Evolutionary conservation across 2,329 filamentous ascomycete species (phyloP).

Genomic region (Fonsecaea pedrosoi): DNA sequence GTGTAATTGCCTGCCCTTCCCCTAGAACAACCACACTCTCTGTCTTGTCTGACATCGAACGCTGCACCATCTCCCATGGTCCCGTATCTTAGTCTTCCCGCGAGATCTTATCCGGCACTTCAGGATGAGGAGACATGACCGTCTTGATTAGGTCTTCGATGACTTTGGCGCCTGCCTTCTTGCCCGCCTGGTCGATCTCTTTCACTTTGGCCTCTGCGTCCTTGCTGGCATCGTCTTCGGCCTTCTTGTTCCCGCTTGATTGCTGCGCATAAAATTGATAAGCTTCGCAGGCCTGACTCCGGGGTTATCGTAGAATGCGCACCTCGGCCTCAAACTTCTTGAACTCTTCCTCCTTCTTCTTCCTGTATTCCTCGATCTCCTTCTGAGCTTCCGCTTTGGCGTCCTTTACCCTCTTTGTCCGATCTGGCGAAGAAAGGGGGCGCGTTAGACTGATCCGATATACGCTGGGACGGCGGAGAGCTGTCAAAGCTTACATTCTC

Average conservation of each 20-base stretch:
- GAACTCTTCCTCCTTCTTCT: constrained; percentile 90
- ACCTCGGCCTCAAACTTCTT: constrained; percentile 89
- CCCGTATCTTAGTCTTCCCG: constrained; percentile 32
- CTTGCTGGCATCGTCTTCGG: constrained; percentile 78
- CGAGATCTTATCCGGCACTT: constrained; percentile 58
- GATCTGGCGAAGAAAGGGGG: constrained; percentile 61
- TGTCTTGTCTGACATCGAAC: not conserved
- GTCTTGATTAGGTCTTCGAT: constrained; percentile 81
- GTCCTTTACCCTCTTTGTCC: constrained; percentile 96
- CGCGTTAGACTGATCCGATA: constrained; percentile 22
- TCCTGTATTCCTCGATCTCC: constrained; percentile 92
- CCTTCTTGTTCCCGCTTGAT: constrained; percentile 84
- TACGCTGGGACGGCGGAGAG: constrained; percentile 10
- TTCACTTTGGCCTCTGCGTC: constrained; percentile 81
- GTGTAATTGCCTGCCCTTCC: not conserved
- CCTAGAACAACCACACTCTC: not conserved
- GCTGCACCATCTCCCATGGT: not conserved
- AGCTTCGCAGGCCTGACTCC: not conserved
- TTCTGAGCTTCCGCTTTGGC: constrained; percentile 96
- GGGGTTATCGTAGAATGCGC: constrained; percentile 26
- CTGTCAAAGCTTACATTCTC: constrained; percentile 73
- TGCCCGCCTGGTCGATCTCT: constrained; percentile 80
- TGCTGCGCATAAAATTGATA: constrained; percentile 65
- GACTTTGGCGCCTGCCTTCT: constrained; percentile 79
- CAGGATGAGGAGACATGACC: constrained; percentile 83